phyloP scores from a whole-genome alignment of 805 yeast genomes.

The Schwanniomyces pseudopolymorphus region DNA sequence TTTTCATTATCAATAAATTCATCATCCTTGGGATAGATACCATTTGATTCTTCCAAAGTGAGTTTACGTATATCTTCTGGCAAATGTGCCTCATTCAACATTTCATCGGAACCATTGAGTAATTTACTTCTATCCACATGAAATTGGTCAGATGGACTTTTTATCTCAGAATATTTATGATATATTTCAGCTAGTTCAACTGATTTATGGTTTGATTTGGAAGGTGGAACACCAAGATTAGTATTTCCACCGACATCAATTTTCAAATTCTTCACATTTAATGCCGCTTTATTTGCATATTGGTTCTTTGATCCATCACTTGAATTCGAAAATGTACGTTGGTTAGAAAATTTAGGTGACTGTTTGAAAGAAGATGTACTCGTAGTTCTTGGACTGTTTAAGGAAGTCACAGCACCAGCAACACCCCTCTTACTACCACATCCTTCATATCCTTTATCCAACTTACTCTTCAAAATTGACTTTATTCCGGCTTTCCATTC shows the following conservation, averaged over 20 bases:
- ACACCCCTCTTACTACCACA: constrained; percentile 71
- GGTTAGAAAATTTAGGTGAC: constrained; percentile 8
- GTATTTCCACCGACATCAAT: constrained; percentile 2
- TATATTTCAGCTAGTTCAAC: constrained; percentile 44
- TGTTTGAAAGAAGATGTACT: constrained; percentile 4
- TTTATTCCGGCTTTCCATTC: constrained; percentile 34
- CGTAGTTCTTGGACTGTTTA: constrained; percentile 33
- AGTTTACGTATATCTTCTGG: constrained; percentile 31
- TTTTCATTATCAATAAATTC: constrained; percentile 33
- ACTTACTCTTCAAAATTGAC: constrained; percentile 29
- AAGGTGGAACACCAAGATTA: not conserved
- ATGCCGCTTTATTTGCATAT: not conserved
- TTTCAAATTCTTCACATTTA: constrained; percentile 15
- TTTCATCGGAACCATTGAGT: constrained; percentile 37
- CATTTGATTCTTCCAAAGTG: constrained; percentile 23
- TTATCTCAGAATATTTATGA: constrained; percentile 39
- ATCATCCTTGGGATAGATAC: constrained; percentile 37
- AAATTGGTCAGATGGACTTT: constrained; percentile 42
- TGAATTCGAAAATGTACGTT: not conserved
- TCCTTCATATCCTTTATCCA: constrained; percentile 61
- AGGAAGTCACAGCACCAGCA: constrained; percentile 57
- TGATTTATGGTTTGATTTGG: constrained; percentile 22
- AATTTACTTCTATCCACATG: constrained; percentile 31
- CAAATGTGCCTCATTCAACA: constrained; percentile 32
- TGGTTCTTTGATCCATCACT: not conserved